Evolutionary conservation across 1,284 basidiomycete species (phyloP).

Genomic region (Trichosporon asahii): DNA sequence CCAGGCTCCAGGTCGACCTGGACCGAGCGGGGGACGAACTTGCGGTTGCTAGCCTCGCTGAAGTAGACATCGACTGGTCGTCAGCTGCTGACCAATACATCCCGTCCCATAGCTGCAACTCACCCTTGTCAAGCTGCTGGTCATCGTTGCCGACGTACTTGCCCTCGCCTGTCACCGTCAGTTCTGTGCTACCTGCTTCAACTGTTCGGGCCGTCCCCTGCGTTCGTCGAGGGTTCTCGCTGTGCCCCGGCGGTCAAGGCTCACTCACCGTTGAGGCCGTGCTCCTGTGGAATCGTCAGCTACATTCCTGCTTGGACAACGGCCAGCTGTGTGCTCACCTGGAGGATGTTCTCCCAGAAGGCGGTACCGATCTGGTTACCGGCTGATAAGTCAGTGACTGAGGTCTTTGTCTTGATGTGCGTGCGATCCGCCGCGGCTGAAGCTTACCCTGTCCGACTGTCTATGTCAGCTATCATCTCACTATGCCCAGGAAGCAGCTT

Average conservation of each 20-base stretch:
- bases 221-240: neutral
- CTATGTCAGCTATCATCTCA: slow-evolving; percentile 15
- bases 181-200: neutral
- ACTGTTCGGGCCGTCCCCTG: neutral
- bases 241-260: neutral
- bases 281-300: slow-evolving; percentile 36
- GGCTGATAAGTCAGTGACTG: slow-evolving; percentile 24
- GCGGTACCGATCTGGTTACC: slow-evolving; percentile 49
- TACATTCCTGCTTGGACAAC: neutral
- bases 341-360: slow-evolving; percentile 50
- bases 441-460: slow-evolving; percentile 31
- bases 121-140: slow-evolving; percentile 43
- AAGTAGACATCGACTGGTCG: slow-evolving; percentile 50
- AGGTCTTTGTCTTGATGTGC: neutral
- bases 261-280: slow-evolving; percentile 43
- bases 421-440: slow-evolving; percentile 3
- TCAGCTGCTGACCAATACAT: slow-evolving; percentile 1
- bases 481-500: slow-evolving; percentile 13
- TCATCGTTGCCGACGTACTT: slow-evolving; percentile 45
- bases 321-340: slow-evolving; percentile 20
- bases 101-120: slow-evolving; percentile 9
- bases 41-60: slow-evolving; percentile 46
- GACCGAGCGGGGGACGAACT: slow-evolving; percentile 87
- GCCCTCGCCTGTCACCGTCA: slow-evolving; percentile 30
- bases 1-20: slow-evolving; percentile 89